A percentile compares a stretch with the other conserved stretches of the same genome.
Evolutionary conservation across 371 early-diverging fungal species (phyloP).

Genomic region (Blastocladiella emersonii): DNA sequence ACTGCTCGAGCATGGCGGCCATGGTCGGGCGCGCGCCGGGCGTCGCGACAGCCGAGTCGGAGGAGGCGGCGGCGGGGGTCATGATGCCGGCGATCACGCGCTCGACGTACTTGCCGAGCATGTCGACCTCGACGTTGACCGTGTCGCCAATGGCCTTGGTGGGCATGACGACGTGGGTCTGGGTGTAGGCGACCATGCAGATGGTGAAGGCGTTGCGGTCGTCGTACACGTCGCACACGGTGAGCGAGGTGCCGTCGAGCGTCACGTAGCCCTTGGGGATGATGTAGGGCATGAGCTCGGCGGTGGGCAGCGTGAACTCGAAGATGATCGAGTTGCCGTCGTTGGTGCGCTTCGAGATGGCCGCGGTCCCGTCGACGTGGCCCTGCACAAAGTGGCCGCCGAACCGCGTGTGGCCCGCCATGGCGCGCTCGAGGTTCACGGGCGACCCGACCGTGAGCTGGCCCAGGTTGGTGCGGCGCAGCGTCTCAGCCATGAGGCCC

Average conservation of each 20-base stretch:
- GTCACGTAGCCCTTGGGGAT: conserved; percentile 89
- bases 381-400: conserved; percentile 97
- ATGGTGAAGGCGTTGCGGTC: conserved; percentile 57
- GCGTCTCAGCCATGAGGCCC: conserved; percentile 81
- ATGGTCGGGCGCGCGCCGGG: neutral
- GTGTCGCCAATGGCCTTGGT: conserved; percentile 50
- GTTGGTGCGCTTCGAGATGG: conserved; percentile 51
- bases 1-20: neutral
- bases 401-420: conserved; percentile 68
- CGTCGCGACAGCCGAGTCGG: neutral
- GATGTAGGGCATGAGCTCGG: conserved; percentile 61
- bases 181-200: conserved; percentile 92
- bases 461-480: conserved; percentile 72
- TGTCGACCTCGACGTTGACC: conserved; percentile 93
- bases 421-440: conserved; percentile 89
- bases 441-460: conserved; percentile 56
- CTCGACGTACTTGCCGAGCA: conserved; percentile 90
- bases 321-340: conserved; percentile 80
- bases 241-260: conserved; percentile 86
- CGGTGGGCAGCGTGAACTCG: conserved; percentile 46
- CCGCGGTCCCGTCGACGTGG: conserved; percentile 79
- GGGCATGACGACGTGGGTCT: conserved; percentile 68
- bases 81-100: conserved; percentile 48
- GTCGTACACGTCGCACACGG: conserved; percentile 75
- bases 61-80: neutral